These are phyloP conservation scores for Galeopsis tetrahit DNA, from an alignment of 257 asterid genomes.

Conservation along the genomic window DNA sequence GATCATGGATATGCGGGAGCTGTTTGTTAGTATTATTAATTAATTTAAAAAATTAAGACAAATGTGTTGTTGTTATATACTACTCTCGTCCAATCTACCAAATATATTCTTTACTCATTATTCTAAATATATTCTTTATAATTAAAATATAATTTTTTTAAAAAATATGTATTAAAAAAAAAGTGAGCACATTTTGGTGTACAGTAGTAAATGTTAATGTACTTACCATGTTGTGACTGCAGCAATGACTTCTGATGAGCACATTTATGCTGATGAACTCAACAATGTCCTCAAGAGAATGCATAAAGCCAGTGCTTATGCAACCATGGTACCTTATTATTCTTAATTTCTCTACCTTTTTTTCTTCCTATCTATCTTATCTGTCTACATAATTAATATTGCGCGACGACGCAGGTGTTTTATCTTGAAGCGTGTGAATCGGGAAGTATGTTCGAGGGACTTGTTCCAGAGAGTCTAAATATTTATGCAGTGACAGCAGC, in stretches of 20 bases:
- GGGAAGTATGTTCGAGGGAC: slow-evolving; percentile 73
- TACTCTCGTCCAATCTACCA: no score
- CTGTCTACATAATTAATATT: not conserved
- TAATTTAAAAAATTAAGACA: not conserved
- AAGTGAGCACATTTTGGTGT: no score
- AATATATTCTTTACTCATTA: no score
- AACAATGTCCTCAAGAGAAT: slow-evolving; percentile 52
- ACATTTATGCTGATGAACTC: slow-evolving; percentile 60
- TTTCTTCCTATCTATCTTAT: not conserved
- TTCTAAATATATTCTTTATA: no score
- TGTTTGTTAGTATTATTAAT: slow-evolving; percentile 41
- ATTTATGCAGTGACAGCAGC: slow-evolving; percentile 74
- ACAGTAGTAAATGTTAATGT: no score
- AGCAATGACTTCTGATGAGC: slow-evolving; percentile 61
- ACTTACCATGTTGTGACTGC: slow-evolving; percentile 14
- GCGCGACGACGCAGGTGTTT: slow-evolving; percentile 44
- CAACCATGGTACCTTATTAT: slow-evolving; percentile 51
- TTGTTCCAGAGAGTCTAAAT: slow-evolving; percentile 57
- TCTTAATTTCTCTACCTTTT: not conserved
- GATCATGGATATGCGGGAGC: slow-evolving; percentile 70
- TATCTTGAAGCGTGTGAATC: slow-evolving; percentile 77
- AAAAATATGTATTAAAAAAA: no score
- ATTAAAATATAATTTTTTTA: no score
- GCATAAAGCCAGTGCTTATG: slow-evolving; percentile 54
- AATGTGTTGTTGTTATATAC: no score